Conservation (phyloP, 805 yeast genomes). For the Ogataea kodamae region DNA sequence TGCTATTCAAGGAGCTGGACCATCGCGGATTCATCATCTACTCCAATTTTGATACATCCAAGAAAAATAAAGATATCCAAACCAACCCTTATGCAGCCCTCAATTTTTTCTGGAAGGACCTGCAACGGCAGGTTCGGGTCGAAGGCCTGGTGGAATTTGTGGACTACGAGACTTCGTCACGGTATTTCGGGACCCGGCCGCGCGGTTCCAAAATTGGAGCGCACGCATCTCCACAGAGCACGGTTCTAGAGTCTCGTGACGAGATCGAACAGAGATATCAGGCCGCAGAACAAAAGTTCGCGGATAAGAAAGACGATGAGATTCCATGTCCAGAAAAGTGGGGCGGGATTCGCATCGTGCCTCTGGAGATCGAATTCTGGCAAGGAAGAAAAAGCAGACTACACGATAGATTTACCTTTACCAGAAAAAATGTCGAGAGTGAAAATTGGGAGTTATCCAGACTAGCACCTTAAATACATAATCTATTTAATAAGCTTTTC, state of each 20-base stretch:
- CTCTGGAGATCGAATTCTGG: constrained; percentile 94
- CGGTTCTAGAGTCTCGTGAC: constrained; percentile 49
- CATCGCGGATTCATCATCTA: constrained; percentile 78
- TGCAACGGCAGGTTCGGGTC: constrained; percentile 89
- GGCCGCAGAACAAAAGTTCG: constrained; percentile 52
- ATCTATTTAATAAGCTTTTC: constrained; percentile 18
- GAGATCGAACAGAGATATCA: constrained; percentile 56
- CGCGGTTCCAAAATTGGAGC: constrained; percentile 94
- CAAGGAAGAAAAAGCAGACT: constrained; percentile 89
- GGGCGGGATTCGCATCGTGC: constrained; percentile 92
- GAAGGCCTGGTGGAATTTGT: constrained; percentile 83
- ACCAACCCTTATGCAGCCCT: constrained; percentile 79
- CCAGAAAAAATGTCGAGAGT: constrained; percentile 43
- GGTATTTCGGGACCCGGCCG: constrained; percentile 85
- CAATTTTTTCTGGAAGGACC: constrained; percentile 86
- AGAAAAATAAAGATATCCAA: constrained; percentile 68
- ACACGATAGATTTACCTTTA: constrained; percentile 82
- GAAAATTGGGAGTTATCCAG: constrained; percentile 62
- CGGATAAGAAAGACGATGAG: constrained; percentile 48
- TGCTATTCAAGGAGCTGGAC: constrained; percentile 87
- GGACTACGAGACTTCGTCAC: constrained; percentile 64
- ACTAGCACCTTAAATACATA: constrained; percentile 53
- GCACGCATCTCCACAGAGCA: constrained; percentile 91
- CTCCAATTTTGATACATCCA: constrained; percentile 88
- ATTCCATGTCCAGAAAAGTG: constrained; percentile 91